Evolutionary conservation across 2,329 filamentous ascomycete genomes (phyloP).

Genomic region (Aspergillus puulaauensis): DNA sequence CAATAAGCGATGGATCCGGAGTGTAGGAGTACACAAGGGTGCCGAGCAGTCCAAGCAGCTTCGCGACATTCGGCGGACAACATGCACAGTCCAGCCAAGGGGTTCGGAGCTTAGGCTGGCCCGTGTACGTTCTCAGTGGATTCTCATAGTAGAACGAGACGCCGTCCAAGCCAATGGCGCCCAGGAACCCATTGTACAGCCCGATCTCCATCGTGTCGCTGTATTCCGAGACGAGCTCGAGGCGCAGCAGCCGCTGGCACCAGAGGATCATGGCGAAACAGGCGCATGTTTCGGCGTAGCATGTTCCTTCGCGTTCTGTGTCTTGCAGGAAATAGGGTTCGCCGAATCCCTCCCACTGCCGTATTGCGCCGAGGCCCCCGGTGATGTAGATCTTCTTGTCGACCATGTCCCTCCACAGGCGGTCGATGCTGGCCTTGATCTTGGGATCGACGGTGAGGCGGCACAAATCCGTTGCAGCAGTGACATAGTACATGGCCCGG

Average conservation of each 20-base stretch:
- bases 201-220: constrained; percentile 62
- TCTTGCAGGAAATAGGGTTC: constrained; percentile 60
- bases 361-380: constrained; percentile 58
- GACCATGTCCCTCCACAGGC: constrained; percentile 62
- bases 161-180: constrained; percentile 57
- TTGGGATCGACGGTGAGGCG: constrained; percentile 28
- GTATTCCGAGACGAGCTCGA: constrained; percentile 54
- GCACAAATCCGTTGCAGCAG: constrained; percentile 57
- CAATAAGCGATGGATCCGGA: background rate
- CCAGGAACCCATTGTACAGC: constrained; percentile 62
- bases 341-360: constrained; percentile 61
- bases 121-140: constrained; percentile 56
- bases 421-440: constrained; percentile 39
- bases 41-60: constrained; percentile 49
- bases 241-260: constrained; percentile 55
- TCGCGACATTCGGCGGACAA: constrained; percentile 60
- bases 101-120: constrained; percentile 51
- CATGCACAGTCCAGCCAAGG: constrained; percentile 62
- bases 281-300: constrained; percentile 63
- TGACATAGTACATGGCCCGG: constrained; percentile 61
- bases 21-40: constrained; percentile 16
- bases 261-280: constrained; percentile 62
- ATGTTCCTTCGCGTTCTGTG: constrained; percentile 60
- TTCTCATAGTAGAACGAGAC: constrained; percentile 63
- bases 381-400: constrained; percentile 63